Percentiles rank a stretch among this genome's conserved stretches.
These are phyloP conservation scores for Epichloe typhina DNA, from an alignment of 2,329 filamentous ascomycete species.

Conservation along the genomic window DNA sequence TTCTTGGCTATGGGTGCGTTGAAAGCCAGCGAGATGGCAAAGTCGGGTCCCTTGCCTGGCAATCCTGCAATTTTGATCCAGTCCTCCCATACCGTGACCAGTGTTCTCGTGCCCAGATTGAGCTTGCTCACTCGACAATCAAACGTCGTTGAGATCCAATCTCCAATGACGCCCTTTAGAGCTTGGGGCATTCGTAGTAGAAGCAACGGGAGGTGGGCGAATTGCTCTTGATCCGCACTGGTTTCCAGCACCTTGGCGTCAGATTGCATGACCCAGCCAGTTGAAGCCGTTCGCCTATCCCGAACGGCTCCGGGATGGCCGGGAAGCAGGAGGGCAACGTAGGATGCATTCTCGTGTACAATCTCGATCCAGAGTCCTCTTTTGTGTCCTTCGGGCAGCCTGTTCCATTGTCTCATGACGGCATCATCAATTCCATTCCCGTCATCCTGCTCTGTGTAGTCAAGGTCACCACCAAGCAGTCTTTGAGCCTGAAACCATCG, in stretches of 20 bases:
- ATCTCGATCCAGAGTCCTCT: slow-evolving; percentile 33
- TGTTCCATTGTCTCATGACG: slow-evolving; percentile 5
- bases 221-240: slow-evolving; percentile 15
- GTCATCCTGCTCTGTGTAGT: slow-evolving; percentile 8
- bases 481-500: slow-evolving; percentile 28
- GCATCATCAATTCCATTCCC: slow-evolving; percentile 9
- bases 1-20: slow-evolving; percentile 22
- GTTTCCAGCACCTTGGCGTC: slow-evolving; percentile 4
- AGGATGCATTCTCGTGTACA: slow-evolving; percentile 38
- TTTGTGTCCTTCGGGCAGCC: slow-evolving; percentile 13
- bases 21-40: slow-evolving; percentile 39
- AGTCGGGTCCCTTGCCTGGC: slow-evolving; percentile 25
- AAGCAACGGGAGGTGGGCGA: slow-evolving; percentile 37
- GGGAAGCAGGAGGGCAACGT: slow-evolving; percentile 38
- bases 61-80: slow-evolving; percentile 32
- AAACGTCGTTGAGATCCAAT: slow-evolving; percentile 40
- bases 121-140: slow-evolving; percentile 42
- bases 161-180: slow-evolving; percentile 33
- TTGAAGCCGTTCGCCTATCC: slow-evolving; percentile 3
- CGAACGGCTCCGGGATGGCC: slow-evolving; percentile 11
- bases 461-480: slow-evolving; percentile 18
- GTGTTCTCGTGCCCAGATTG: slow-evolving; percentile 34
- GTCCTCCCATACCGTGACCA: slow-evolving; percentile 36
- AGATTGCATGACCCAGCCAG: slow-evolving; percentile 11
- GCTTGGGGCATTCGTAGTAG: slow-evolving; percentile 42